Conservation (phyloP, 108 stramenopile genomes). For the Aureococcus anophagefferens region DNA sequence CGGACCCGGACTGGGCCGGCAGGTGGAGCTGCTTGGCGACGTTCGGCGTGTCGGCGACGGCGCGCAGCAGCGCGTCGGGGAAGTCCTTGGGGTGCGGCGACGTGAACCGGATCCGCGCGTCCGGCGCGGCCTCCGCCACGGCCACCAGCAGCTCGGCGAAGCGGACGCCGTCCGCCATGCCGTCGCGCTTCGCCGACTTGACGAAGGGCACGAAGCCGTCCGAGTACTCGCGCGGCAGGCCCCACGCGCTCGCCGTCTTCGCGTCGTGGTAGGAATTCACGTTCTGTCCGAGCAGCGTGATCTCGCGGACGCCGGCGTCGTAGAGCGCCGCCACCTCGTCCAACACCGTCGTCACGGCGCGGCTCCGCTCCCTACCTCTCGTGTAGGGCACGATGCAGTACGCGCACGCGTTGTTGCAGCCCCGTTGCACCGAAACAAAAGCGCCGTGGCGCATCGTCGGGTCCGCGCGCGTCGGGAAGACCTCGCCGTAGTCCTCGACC, state of each 20-base stretch:
- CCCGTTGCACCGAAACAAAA: constrained; percentile 89
- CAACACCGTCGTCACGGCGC: constrained; percentile 73
- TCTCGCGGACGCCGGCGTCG: constrained; percentile 66
- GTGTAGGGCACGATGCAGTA: constrained; percentile 99
- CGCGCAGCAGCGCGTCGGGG: constrained; percentile 64
- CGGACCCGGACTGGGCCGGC: constrained; percentile 88
- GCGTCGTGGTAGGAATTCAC: constrained; percentile 94
- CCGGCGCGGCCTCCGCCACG: constrained; percentile 69
- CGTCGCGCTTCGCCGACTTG: constrained; percentile 43
- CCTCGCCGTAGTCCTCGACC: constrained; percentile 95
- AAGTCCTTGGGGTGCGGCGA: constrained; percentile 98
- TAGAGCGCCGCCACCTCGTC: constrained; percentile 60
- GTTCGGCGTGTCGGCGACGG: constrained; percentile 83
- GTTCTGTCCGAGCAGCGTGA: constrained; percentile 91
- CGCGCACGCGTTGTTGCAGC: constrained; percentile 88
- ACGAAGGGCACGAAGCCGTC: constrained; percentile 75
- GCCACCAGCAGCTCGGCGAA: constrained; percentile 87
- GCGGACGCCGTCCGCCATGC: constrained; percentile 48
- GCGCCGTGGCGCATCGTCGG: constrained; percentile 50
- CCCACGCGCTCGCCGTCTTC: not conserved
- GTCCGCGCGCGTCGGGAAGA: constrained; percentile 67
- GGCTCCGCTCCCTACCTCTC: constrained; percentile 76
- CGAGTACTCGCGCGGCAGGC: not conserved
- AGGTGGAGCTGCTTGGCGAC: constrained; percentile 85
- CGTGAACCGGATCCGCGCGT: constrained; percentile 89